A percentile compares a stretch with the other conserved stretches of the same genome.
Conservation (phyloP, 495 filamentous ascomycete species). For the Talaromyces wortmannii region DNA sequence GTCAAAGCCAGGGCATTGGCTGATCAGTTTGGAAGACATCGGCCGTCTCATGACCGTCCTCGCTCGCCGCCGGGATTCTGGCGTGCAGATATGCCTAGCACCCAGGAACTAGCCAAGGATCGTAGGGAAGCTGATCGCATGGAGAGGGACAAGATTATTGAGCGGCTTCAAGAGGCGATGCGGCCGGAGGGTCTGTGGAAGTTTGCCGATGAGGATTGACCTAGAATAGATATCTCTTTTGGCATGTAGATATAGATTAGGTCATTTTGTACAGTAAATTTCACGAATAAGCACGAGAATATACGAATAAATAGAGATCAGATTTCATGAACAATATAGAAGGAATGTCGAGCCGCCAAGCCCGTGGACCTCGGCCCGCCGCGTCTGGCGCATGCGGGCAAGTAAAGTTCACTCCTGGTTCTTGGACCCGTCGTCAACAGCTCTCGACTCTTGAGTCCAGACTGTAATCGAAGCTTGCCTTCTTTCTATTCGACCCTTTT, state of each 20-base stretch:
- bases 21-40: conserved; percentile 67
- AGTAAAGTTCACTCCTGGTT: no score
- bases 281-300: no score
- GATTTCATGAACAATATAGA: no score
- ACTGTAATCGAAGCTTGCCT: no score
- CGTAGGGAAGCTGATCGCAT: conserved; percentile 51
- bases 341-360: no score
- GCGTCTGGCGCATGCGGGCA: background rate
- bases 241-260: no score
- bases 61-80: conserved; percentile 81
- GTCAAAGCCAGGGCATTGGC: conserved; percentile 63
- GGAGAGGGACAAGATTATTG: conserved; percentile 57
- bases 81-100: conserved; percentile 79
- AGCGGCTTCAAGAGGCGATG: conserved; percentile 78
- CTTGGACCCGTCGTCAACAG: no score
- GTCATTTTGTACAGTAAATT: no score
- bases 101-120: conserved; percentile 65
- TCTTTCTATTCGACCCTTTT: background rate
- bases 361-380: conserved; percentile 14
- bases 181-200: conserved; percentile 65
- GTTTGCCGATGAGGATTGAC: conserved; percentile 63
- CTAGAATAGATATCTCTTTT: no score
- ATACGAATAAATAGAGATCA: no score
- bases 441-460: no score
- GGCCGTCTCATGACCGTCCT: conserved; percentile 62